phyloP scores from a whole-genome alignment of 2,329 filamentous ascomycete species.

The Dactylella cylindrospora region DNA sequence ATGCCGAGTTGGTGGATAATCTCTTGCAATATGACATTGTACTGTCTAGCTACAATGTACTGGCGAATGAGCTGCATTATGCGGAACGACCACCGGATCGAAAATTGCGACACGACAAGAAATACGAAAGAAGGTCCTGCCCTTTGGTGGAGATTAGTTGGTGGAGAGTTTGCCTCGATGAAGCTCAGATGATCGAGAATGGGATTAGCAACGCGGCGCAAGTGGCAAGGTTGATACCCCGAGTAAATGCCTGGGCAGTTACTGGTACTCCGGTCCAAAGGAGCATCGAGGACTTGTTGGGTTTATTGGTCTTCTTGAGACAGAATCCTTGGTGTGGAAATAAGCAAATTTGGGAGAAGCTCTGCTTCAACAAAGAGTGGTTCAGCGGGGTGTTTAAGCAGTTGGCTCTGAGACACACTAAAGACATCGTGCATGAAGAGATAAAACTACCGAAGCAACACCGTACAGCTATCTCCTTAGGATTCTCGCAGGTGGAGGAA shows the following conservation, averaged over 20 bases:
- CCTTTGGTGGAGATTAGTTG: constrained; percentile 79
- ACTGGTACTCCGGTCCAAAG: constrained; percentile 87
- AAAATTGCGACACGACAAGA: constrained; percentile 62
- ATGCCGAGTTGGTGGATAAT: constrained; percentile 54
- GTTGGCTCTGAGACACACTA: constrained; percentile 82
- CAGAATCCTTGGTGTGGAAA: constrained; percentile 73
- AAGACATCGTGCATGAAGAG: constrained; percentile 75
- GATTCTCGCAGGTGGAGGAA: constrained; percentile 85
- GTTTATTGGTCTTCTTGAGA: constrained; percentile 76
- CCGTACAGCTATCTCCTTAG: constrained; percentile 72
- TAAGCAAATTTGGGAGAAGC: constrained; percentile 66
- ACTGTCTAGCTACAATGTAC: constrained; percentile 67
- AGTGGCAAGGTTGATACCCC: constrained; percentile 76
- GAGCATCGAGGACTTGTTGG: constrained; percentile 61
- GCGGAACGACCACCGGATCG: constrained; percentile 70
- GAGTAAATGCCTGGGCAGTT: constrained; percentile 86
- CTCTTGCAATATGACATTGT: constrained; percentile 62
- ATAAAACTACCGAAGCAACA: constrained; percentile 78
- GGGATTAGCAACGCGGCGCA: constrained; percentile 80
- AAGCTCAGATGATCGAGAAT: constrained; percentile 90
- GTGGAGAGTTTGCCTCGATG: constrained; percentile 80
- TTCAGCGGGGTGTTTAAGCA: constrained; percentile 70
- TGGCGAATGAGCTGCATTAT: constrained; percentile 80
- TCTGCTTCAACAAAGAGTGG: constrained; percentile 63
- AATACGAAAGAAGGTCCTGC: constrained; percentile 67